Conservation (phyloP, 352 stramenopile species). For the Peronospora destructor region DNA sequence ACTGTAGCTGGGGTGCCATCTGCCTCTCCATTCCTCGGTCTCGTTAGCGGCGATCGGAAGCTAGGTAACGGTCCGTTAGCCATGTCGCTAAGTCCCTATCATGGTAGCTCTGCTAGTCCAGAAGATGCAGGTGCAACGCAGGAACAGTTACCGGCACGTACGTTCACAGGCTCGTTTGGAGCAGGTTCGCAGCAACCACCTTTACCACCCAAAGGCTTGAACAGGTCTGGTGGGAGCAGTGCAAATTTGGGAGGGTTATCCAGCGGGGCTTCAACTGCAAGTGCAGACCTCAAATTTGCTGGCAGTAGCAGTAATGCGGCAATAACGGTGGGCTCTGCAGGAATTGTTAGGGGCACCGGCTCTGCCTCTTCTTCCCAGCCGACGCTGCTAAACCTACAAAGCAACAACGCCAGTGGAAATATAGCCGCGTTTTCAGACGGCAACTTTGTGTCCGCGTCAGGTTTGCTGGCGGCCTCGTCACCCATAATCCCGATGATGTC, state of each 20-base stretch:
- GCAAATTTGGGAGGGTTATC: constrained; percentile 23
- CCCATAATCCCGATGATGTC: constrained; percentile 39
- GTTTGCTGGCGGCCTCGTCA: constrained; percentile 25
- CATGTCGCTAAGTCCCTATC: constrained; percentile 24
- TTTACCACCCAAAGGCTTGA: constrained; percentile 27
- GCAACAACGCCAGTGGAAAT: constrained; percentile 3
- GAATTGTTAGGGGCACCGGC: constrained; percentile 19
- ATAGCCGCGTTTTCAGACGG: constrained; percentile 10
- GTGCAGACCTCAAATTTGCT: constrained; percentile 14
- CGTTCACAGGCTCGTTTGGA: constrained; percentile 26
- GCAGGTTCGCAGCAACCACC: constrained; percentile 29
- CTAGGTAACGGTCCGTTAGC: constrained; percentile 10
- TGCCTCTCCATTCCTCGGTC: constrained; percentile 16
- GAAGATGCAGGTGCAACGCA: constrained; percentile 15
- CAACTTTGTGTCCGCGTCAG: constrained; percentile 33
- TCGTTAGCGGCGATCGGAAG: constrained; percentile 21
- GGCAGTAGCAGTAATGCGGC: constrained; percentile 25
- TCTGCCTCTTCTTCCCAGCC: constrained; percentile 19
- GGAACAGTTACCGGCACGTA: constrained; percentile 19
- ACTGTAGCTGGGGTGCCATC: constrained; percentile 34
- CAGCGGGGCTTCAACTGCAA: constrained; percentile 4
- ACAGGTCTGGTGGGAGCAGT: constrained; percentile 18
- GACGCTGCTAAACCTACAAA: constrained; percentile 18
- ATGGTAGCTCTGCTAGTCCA: constrained; percentile 15
- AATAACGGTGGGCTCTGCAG: constrained; percentile 7